Evolutionary conservation across 441 rosid genomes (phyloP).

Genomic region (Euphorbia corollata): DNA sequence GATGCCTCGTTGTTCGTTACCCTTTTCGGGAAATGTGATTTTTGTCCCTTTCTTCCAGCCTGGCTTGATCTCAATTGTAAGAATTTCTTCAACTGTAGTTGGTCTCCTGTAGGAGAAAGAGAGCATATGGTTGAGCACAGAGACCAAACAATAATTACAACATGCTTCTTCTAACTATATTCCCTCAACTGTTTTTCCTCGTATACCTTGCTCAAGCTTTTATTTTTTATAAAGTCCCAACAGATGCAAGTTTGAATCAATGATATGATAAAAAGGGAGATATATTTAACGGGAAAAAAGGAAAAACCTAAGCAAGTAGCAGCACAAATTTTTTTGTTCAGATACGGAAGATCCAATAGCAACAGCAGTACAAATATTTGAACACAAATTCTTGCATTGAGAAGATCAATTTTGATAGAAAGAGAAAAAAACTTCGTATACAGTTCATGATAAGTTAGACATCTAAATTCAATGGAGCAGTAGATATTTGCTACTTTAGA

Average conservation of each 20-base stretch:
- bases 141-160: neutral
- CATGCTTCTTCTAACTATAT: neutral
- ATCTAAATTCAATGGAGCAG: neutral
- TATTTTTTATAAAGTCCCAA: neutral
- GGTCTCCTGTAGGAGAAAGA: constrained; percentile 38
- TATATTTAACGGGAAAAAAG: neutral
- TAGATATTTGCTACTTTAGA: neutral
- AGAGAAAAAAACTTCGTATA: neutral
- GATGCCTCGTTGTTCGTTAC: constrained; percentile 56
- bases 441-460: neutral
- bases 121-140: neutral
- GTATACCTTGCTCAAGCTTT: neutral
- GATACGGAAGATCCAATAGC: neutral
- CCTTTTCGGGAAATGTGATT: constrained; percentile 57
- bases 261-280: neutral
- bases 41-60: constrained; percentile 81
- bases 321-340: neutral
- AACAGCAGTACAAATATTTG: neutral
- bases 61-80: constrained; percentile 59
- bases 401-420: neutral
- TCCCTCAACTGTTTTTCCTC: neutral
- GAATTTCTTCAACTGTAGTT: constrained; percentile 48
- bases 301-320: neutral
- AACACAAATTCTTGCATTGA: neutral
- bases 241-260: neutral